Conservation (phyloP, 2,329 filamentous ascomycete species). For the Stromatinia cepivora region DNA sequence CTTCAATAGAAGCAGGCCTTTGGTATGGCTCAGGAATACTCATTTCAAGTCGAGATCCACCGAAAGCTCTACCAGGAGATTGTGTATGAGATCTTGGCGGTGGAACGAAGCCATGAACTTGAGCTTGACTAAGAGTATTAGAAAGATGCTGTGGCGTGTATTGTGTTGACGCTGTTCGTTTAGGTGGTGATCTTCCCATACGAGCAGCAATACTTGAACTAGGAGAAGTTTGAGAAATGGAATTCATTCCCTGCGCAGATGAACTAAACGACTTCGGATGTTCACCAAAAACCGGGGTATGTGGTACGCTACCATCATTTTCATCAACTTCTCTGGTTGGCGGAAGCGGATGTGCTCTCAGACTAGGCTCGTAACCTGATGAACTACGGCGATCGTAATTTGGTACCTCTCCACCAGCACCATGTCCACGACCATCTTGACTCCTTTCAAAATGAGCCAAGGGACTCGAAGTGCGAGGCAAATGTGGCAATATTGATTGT, state of each 20-base stretch:
- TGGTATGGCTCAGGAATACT: conserved; percentile 45
- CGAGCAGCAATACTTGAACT: conserved; percentile 44
- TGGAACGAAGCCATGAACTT: conserved; percentile 46
- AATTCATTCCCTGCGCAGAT: conserved; percentile 38
- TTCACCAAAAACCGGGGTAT: conserved; percentile 30
- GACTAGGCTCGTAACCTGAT: conserved; percentile 54
- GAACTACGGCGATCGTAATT: conserved; percentile 53
- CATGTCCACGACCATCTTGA: conserved; percentile 33
- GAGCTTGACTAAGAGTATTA: conserved; percentile 35
- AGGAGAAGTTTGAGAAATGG: conserved; percentile 51
- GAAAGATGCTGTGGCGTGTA: conserved; percentile 47
- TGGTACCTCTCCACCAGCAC: conserved; percentile 42
- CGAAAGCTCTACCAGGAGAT: conserved; percentile 57
- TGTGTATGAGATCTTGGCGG: conserved; percentile 63
- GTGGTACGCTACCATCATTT: conserved; percentile 45
- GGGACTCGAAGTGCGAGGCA: conserved; percentile 65
- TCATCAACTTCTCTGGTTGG: conserved; percentile 64
- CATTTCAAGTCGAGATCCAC: conserved; percentile 47
- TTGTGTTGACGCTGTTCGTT: conserved; percentile 52
- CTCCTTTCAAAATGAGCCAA: conserved; percentile 59
- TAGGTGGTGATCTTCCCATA: conserved; percentile 56
- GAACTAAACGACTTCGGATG: conserved; percentile 37
- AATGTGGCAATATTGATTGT: conserved; percentile 50
- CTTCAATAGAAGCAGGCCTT: conserved; percentile 53
- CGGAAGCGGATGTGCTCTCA: conserved; percentile 54